phyloP scores from a whole-genome alignment of 179 eudicot species.

The Spinacia oleracea region DNA sequence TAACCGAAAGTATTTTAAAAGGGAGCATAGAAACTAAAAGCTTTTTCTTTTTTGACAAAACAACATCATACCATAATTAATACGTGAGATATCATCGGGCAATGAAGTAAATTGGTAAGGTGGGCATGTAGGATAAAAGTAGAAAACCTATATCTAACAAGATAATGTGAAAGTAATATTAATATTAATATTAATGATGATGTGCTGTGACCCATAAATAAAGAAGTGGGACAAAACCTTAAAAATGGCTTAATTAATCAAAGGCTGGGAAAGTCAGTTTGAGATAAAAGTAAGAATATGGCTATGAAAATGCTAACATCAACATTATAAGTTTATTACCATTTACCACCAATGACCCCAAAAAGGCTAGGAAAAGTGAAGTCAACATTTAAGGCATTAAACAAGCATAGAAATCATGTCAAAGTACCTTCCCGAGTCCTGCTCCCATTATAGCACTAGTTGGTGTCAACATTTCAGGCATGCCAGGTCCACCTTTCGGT shows the following conservation, averaged over 20 bases:
- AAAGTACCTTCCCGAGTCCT: slow-evolving; percentile 89
- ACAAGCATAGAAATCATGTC: background rate
- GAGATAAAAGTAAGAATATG: background rate
- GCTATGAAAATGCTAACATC: no score
- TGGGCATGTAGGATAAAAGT: background rate
- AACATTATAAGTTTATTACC: background rate
- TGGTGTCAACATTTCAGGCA: slow-evolving; percentile 99
- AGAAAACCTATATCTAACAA: no score
- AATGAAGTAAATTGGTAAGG: background rate
- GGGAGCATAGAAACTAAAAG: background rate
- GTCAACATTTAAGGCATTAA: background rate
- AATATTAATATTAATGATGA: no score
- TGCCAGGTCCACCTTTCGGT: slow-evolving; percentile 99
- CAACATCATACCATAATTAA: background rate
- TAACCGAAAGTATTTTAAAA: background rate
- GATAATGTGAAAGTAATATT: no score
- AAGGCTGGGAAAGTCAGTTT: background rate
- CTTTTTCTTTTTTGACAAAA: background rate
- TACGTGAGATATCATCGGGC: background rate
- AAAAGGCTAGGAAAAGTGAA: no score
- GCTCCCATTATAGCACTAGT: slow-evolving; percentile 99
- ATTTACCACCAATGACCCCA: background rate
- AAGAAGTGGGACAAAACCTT: background rate
- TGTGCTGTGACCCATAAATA: background rate
- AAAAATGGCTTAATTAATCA: background rate